Base-by-base conservation (phyloP, 306 rosid genomes). In the Trifolium repens region DNA sequence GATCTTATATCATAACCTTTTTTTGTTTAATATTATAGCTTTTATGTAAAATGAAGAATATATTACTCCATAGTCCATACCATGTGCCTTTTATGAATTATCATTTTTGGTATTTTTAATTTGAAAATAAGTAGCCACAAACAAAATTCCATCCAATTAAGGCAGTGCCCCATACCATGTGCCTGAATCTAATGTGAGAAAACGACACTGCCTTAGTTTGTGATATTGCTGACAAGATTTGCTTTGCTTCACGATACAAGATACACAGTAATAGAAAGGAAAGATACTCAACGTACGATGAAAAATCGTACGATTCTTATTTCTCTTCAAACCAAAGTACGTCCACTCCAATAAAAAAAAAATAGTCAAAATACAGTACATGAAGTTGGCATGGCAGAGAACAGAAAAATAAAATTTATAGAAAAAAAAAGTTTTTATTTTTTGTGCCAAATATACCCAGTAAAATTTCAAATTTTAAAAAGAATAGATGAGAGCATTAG, bases 151-250 rank as follows among this genome's bases (percentile, higher is more conserved):
- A 22, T 35, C 13, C 42, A 22, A n/a, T 54, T 15, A 53, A 72
- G 8, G 32, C 39, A 42, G 42, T 73, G 43, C 14, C 43, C 35
- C 17, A 34, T 5, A 69, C 11, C 73, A 81, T 70, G 69, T 75
- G 84, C 7, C 55, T 52, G 44, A 74, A 80, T 80, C 62, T 69
- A 69, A 60, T 69, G 80, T 52, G 80, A 75, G 84, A 81, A 69
- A 81, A 81, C 15, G 80, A 81, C 84, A 43, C 63, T 70, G 73
- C 39, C 80, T 17, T 75, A 40, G 24, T 68, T 74, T 17, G 58
- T 26, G 42, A 47, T 17, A 9, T 64, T 68, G 58, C 72, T 50
- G 80, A 75, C 77, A 69, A 69, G 22, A 39, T 68, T 61, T 60
- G 9, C 11, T 37, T 59, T 68, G 67, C 58, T 80, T 73, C 50